A percentile compares a stretch with the other conserved stretches of the same genome.
phyloP scores from a whole-genome alignment of 2,329 filamentous ascomycete genomes.

The Colletotrichum camelliae region DNA sequence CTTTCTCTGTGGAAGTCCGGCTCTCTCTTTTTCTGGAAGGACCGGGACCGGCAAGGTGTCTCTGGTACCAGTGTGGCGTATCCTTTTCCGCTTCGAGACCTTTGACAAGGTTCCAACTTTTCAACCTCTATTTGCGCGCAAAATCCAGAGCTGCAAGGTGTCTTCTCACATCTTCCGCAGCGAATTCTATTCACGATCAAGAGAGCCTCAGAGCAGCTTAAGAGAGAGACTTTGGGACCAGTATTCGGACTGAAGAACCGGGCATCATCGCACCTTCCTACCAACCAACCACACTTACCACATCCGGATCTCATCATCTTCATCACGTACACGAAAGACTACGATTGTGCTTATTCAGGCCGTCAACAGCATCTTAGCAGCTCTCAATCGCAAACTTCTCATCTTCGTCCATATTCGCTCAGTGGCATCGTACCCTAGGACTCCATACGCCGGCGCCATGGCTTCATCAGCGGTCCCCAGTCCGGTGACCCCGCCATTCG shows the following conservation, averaged over 20 bases:
- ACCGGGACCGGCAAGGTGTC: background rate
- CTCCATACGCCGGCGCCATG: background rate
- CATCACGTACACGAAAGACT: background rate
- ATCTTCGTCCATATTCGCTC: background rate
- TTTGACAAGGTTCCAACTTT: background rate
- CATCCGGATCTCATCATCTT: background rate
- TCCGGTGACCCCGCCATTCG: constrained; percentile 22
- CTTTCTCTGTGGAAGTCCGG: background rate
- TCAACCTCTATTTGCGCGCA: background rate
- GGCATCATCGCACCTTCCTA: background rate
- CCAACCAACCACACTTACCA: background rate
- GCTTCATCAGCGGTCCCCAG: constrained; percentile 13
- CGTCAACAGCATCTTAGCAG: background rate
- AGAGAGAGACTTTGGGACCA: background rate
- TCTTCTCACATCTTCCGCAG: background rate
- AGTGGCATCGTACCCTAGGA: background rate
- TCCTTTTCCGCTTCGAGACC: background rate
- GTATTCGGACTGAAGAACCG: background rate
- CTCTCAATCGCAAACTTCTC: background rate
- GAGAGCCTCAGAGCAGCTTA: background rate
- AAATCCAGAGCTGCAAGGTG: background rate
- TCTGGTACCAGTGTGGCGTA: background rate
- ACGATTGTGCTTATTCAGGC: background rate
- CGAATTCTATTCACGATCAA: background rate
- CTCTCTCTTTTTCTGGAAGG: background rate